These are phyloP conservation scores for Magnolia officinalis DNA, from an alignment of 164 flowering plant species.

Conservation along the genomic window DNA sequence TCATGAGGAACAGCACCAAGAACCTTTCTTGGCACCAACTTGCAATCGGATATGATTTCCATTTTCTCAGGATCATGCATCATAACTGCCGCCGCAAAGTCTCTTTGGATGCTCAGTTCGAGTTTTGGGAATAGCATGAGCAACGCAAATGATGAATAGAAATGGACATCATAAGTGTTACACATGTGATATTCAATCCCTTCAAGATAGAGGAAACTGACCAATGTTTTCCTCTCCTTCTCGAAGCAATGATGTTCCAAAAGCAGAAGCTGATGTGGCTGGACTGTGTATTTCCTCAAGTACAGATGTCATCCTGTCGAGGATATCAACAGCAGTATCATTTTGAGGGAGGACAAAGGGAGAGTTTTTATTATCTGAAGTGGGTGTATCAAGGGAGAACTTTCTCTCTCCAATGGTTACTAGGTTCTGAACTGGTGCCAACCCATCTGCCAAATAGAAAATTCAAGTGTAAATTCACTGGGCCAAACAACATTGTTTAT, in stretches of 20 bases:
- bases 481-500: neutral
- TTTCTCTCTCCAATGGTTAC: slow-evolving; percentile 33
- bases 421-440: slow-evolving; percentile 62
- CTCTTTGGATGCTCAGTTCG: slow-evolving; percentile 87
- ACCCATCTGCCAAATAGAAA: slow-evolving; percentile 57
- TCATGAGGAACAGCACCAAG: slow-evolving; percentile 99
- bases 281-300: slow-evolving; percentile 62
- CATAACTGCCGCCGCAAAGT: slow-evolving; percentile 87
- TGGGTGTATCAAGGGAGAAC: slow-evolving; percentile 58
- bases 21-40: slow-evolving; percentile 65
- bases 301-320: slow-evolving; percentile 60
- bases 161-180: slow-evolving; percentile 96
- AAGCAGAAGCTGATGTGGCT: slow-evolving; percentile 46
- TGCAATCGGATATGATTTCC: slow-evolving; percentile 53
- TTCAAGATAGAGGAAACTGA: slow-evolving; percentile 74
- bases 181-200: slow-evolving; percentile 91
- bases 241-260: slow-evolving; percentile 60
- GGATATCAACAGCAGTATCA: slow-evolving; percentile 60
- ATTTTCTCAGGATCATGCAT: slow-evolving; percentile 71
- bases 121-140: slow-evolving; percentile 77
- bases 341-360: slow-evolving; percentile 20
- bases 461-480: neutral
- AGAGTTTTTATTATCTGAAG: slow-evolving; percentile 17
- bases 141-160: slow-evolving; percentile 84
- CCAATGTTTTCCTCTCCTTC: slow-evolving; percentile 80